These are phyloP conservation scores for Fragaria nilgerrensis DNA, from an alignment of 306 rosid species.

Conservation along the genomic window DNA sequence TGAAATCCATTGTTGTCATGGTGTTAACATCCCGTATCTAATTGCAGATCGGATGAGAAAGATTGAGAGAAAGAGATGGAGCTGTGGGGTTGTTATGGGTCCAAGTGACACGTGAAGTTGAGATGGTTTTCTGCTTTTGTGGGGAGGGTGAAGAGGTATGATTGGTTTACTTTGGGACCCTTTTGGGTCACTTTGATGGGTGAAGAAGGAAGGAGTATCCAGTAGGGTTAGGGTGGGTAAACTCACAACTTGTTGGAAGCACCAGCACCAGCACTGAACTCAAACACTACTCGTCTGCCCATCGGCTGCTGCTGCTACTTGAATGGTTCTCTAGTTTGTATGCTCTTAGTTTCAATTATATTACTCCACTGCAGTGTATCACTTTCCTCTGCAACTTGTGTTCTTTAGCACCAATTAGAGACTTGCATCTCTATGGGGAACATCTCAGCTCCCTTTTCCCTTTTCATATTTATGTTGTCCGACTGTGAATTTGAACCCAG, in stretches of 20 bases:
- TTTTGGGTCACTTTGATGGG: conserved; percentile 44
- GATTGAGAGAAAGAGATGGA: conserved; percentile 42
- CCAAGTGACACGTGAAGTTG: conserved; percentile 76
- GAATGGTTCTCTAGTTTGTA: conserved; percentile 44
- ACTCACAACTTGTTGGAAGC: conserved; percentile 33
- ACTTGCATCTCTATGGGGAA: conserved; percentile 31
- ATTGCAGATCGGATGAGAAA: conserved; percentile 56
- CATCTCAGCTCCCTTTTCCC: conserved; percentile 27
- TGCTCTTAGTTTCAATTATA: conserved; percentile 15
- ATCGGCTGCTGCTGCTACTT: conserved; percentile 14
- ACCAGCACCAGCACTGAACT: conserved; percentile 2
- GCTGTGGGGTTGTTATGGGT: conserved; percentile 60
- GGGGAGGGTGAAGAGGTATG: conserved; percentile 31
- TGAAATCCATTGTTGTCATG: conserved; percentile 44
- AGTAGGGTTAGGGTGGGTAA: conserved; percentile 3
- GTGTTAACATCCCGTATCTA: conserved; percentile 54
- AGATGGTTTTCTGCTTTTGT: conserved; percentile 42
- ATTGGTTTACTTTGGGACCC: conserved; percentile 49
- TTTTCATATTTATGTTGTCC: background rate
- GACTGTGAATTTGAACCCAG: background rate
- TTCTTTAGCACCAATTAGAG: conserved; percentile 27
- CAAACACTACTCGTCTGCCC: conserved; percentile 34
- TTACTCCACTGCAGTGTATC: conserved; percentile 7
- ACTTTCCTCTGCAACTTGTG: conserved; percentile 37
- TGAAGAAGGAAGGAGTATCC: conserved; percentile 17